A percentile compares a stretch with the other conserved stretches of the same genome.
Conservation (phyloP, 1,139 yeast species). For the Nadsonia starkeyi-henricii region DNA sequence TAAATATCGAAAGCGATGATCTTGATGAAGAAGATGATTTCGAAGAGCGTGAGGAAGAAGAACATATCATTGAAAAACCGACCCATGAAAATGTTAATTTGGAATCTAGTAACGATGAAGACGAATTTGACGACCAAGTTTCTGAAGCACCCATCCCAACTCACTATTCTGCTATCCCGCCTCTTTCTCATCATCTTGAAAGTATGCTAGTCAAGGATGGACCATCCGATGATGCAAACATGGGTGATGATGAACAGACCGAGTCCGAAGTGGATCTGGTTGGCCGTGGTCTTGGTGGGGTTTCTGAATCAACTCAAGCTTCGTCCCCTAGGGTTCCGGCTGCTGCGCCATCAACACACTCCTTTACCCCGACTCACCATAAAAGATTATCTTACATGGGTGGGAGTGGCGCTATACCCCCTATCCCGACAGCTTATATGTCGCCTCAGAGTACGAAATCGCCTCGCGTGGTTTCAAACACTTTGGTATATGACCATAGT, state of each 20-base stretch:
- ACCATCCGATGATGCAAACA: slow-evolving; percentile 13
- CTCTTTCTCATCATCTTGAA: not conserved
- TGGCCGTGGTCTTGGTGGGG: not conserved
- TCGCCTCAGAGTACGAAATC: not conserved
- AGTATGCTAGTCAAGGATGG: not conserved
- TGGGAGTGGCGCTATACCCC: slow-evolving; percentile 19
- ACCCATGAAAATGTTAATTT: not conserved
- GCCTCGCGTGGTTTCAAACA: not conserved
- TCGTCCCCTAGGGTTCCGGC: slow-evolving; percentile 8
- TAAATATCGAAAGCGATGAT: not conserved
- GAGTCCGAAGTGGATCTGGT: slow-evolving; percentile 18
- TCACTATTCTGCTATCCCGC: not conserved
- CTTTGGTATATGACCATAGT: not conserved
- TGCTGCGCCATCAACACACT: slow-evolving; percentile 6
- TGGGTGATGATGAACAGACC: slow-evolving; percentile 23
- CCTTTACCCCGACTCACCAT: slow-evolving; percentile 5
- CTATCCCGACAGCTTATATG: slow-evolving; percentile 12
- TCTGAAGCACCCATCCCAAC: not conserved
- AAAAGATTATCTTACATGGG: slow-evolving; percentile 15
- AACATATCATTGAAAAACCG: too few relatives aligned
- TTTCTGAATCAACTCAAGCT: slow-evolving; percentile 11
- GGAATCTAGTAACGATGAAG: not conserved
- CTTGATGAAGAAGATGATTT: slow-evolving; percentile 1
- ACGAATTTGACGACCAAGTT: not conserved
- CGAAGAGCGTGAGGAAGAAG: not conserved